Evolutionary conservation across 2,329 filamentous ascomycete genomes (phyloP), one percentile per base, ranked within the genome.

Genomic region (Podosphaera xanthii): DNA sequence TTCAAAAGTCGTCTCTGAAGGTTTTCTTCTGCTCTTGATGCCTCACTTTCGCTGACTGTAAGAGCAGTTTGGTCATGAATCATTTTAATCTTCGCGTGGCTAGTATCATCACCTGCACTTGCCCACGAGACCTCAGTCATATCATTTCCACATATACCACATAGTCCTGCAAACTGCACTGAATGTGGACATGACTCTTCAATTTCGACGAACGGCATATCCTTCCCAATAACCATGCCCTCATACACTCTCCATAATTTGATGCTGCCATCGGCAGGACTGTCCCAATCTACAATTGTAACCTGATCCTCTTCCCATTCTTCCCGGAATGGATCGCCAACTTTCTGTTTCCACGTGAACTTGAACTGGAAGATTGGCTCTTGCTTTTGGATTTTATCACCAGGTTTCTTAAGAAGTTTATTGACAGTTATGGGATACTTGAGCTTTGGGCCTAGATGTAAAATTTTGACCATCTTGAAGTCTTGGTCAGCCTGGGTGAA

Each of bases 361-460:
- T 82, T 83, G 76, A 96, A 98, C 70, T 86, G 81, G 69, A 98
- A 83, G 59, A 97, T 77, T 59, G 82, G 78, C 67, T 89, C 85
- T 68, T 87, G 77, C 71, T 85, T 85, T 67, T 81, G 77, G 67
- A 98, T 79, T 62, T 78, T 69, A 66, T 95, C 87, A 71, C 86
- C 85, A 30, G 80, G 79, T 64, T 77, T 74, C 71, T 88, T 89
- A 64, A 91, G 79, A 62, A 97, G 77, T 71, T 87, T 85, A 66
- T 83, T 89, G 72, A 98, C 84, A 65, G 85, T 94, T 72, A 97
- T 90, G 67, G 92, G 92, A 72, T 97, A 98, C 72, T 85, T 86
- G 65, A 96, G 80, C 72, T 80, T 76, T 65, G 76, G 72, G 67
- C 80, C 80, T 60, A 82, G 69, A 59, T 71, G 74, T 60, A 83